Base-by-base conservation (phyloP, 192 early-diverging fungal genomes). In the Backusella tuberculispora region DNA sequence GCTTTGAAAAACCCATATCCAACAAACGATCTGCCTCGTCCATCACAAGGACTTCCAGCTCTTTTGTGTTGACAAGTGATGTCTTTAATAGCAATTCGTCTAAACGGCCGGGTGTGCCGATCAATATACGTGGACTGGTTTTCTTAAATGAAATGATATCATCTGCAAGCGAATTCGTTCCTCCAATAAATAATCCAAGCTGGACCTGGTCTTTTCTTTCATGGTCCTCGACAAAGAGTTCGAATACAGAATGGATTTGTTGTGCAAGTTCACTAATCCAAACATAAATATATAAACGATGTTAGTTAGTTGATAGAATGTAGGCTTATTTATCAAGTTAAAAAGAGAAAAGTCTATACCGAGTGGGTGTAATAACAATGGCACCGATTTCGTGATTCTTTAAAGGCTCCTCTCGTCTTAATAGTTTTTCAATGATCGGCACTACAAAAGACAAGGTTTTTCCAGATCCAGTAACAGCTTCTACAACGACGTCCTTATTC, bases 391-490 rank as follows among this genome's bases (percentile, higher is more conserved):
- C 90, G 70, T 89, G 82, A 9, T 88, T 90, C 4, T 80, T 75
- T n/a, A 96, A 84, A 21, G 85, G 80, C 5, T 84, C 66, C 19
- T 88, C 84, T 37, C 90, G 81, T 14, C 90, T 84, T 45, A 89
- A 71, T 9, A 98, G 85, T 78, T 97, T 95, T 77, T 98, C 96
- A 19, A 99, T 87, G 24, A 97, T 88, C 13, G 97, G 97, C 24
- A 98, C 90, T 3, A 97, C 84, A 83, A 98, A 99, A 6, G 95
- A 83, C 8, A 98, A 85, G 3, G 97, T 99, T 76, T 99, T 99
- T 60, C 97, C 97, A 0, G 97, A 99, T 13, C 97, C 97, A 2
- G 97, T 99, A 9, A 94, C 95, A 7, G 96, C 97, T 78, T 98
- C 95, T 14, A 98, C 96, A 5, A 99, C 93, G 0, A 99, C 97